Evolutionary conservation across 2,329 filamentous ascomycete genomes (phyloP), one percentile per base, ranked within the genome.

Genomic region (Huntiella decipiens): DNA sequence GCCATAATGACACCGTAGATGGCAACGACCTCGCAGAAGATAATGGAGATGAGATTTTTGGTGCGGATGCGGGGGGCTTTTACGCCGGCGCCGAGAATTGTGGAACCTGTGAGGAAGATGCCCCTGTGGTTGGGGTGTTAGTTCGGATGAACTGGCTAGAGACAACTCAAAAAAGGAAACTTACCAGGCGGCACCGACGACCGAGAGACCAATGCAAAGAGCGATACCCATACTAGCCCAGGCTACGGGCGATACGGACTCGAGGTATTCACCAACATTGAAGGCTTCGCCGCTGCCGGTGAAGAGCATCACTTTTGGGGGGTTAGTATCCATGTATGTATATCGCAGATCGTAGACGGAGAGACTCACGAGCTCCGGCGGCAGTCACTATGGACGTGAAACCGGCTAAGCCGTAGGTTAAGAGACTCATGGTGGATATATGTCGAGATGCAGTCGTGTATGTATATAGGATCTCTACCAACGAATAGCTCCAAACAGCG

Each of bases 1-100:
- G 87, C 82, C 86, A 98, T 98, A 66, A 98, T 98, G 65, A 98
- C 88, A 57, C 92, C 92, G 72, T 98, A 98, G 63, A 98, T 98
- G 64, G 91, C 91, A 58, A 98, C 91, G 59, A 98, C 91, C 67
- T 98, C 91, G 70, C 91, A 98, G 68, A 98, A 98, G 66, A 98
- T 96, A 64, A 98, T 98, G 57, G 88, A 96, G 62, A 98, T 96
- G 59, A 98, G 66, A 71, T 98, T 98, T 78, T 98, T 98, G 52
- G 91, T 98, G 62, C 91, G 84, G 66, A 98, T 98, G 56, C 91
- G 82, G 34, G 92, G 92, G 39, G 91, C 88, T 64, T 83, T 88
- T 59, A 98, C 91, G 68, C 91, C 91, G 56, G 84, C 91, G 58
- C 92, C 92, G 54, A 98, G 74, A 61, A 98, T 98, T 49, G 91